phyloP scores from a whole-genome alignment of 2,329 filamentous ascomycete species.

The Exophiala spinifera region DNA sequence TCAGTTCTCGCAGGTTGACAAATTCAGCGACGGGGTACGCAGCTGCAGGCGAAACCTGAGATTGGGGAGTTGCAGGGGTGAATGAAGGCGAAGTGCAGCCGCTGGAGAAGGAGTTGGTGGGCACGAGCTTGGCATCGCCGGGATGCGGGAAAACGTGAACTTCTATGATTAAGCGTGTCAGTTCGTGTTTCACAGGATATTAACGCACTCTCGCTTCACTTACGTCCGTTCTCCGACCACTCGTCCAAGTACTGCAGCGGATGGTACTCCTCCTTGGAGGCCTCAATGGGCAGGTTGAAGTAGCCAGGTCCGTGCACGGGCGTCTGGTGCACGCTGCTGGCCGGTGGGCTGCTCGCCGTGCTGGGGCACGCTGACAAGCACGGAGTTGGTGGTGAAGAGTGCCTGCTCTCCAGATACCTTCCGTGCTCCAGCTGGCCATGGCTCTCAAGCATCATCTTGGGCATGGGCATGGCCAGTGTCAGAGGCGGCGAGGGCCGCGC shows the following conservation, averaged over 20 bases:
- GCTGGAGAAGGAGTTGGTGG: slow-evolving; percentile 17
- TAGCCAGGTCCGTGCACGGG: slow-evolving; percentile 27
- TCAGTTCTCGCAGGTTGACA: slow-evolving; percentile 87
- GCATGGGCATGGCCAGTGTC: slow-evolving; percentile 70
- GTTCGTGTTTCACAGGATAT: not conserved
- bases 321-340: slow-evolving; percentile 54
- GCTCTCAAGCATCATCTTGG: slow-evolving; percentile 25
- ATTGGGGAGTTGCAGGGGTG: slow-evolving; percentile 26
- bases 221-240: slow-evolving; percentile 28
- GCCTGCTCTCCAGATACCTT: slow-evolving; percentile 26
- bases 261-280: slow-evolving; percentile 28
- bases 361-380: slow-evolving; percentile 82
- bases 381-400: slow-evolving; percentile 80
- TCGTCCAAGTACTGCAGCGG: slow-evolving; percentile 22
- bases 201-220: slow-evolving; percentile 13
- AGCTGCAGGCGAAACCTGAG: slow-evolving; percentile 47
- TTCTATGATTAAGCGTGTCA: slow-evolving; percentile 23
- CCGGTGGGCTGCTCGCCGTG: slow-evolving; percentile 77
- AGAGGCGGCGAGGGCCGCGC: slow-evolving; percentile 73
- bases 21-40: slow-evolving; percentile 70
- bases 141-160: slow-evolving; percentile 31
- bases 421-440: slow-evolving; percentile 29
- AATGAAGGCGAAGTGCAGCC: slow-evolving; percentile 28
- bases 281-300: slow-evolving; percentile 27
- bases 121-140: slow-evolving; percentile 30